Evolutionary conservation across 73 alveolate species (phyloP).

Genomic region (Blepharisma stoltei): DNA sequence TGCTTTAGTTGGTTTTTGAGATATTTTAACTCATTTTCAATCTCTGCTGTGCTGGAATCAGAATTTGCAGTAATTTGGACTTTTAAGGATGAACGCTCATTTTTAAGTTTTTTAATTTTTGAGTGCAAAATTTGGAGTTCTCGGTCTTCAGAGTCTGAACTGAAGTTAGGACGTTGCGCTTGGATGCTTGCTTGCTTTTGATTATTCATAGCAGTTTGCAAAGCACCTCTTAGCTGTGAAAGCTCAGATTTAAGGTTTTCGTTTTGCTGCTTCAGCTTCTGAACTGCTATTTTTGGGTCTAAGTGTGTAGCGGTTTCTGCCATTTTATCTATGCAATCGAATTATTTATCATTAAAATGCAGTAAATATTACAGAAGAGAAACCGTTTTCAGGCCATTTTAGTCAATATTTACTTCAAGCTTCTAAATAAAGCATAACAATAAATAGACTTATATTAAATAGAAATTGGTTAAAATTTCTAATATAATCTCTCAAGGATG

Average conservation of each 20-base stretch:
- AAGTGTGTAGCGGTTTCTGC: neutral
- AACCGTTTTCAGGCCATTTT: no score
- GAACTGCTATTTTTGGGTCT: conserved; percentile 20
- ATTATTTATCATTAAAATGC: no score
- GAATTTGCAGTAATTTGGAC: neutral
- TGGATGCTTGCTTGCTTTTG: conserved; percentile 11
- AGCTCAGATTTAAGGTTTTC: conserved; percentile 24
- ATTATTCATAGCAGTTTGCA: neutral
- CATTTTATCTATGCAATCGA: no score
- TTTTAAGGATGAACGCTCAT: conserved; percentile 6
- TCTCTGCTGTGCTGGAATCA: neutral
- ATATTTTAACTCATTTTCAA: conserved; percentile 20
- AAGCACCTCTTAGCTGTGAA: neutral
- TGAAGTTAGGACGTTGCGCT: conserved; percentile 20
- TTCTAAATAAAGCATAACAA: no score
- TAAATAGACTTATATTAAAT: no score
- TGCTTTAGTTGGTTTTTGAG: neutral
- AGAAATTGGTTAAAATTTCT: no score
- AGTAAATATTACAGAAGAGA: no score
- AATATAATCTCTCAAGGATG: no score
- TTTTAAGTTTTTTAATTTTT: conserved; percentile 24
- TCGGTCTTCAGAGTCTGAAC: conserved; percentile 20
- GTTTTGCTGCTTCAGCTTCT: conserved; percentile 20
- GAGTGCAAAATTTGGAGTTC: neutral
- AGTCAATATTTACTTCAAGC: no score